Percentiles rank a stretch among this genome's conserved stretches.
Conservation (phyloP, 1,284 basidiomycete species). For the Taiwanofungus camphoratus region DNA sequence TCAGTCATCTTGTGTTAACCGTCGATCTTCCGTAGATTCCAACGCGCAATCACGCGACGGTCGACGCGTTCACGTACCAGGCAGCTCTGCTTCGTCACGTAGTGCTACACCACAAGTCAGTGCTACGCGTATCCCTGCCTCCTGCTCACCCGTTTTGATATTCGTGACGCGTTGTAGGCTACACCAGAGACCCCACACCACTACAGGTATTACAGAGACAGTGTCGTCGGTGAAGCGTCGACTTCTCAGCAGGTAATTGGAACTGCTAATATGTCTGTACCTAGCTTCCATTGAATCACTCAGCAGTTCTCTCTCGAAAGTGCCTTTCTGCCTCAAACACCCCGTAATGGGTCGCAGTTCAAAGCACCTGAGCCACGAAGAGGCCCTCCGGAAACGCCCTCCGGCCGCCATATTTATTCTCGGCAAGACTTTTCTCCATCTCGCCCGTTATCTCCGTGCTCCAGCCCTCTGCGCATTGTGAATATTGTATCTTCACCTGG, state of each 20-base stretch:
- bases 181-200: constrained; percentile 29
- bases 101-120: constrained; percentile 28
- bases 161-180: constrained; percentile 1
- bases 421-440: constrained; percentile 32
- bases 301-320: too few relatives aligned
- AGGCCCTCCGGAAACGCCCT: constrained; percentile 16
- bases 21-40: constrained; percentile 28
- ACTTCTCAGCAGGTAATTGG: constrained; percentile 11
- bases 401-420: constrained; percentile 20
- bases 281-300: not conserved
- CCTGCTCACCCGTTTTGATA: constrained; percentile 1
- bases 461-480: constrained; percentile 42
- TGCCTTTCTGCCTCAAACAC: too few relatives aligned
- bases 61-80: constrained; percentile 32
- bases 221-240: constrained; percentile 25
- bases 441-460: constrained; percentile 48
- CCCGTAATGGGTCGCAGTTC: not conserved
- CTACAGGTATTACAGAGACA: constrained; percentile 27
- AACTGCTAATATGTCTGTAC: constrained; percentile 13
- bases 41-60: constrained; percentile 52
- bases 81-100: constrained; percentile 25
- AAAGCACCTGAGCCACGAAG: not conserved
- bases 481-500: constrained; percentile 78
- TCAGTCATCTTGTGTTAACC: not conserved
- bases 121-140: constrained; percentile 15